A percentile compares a stretch with the other conserved stretches of the same genome.
Conservation (phyloP, 2,329 filamentous ascomycete genomes). For the Camillea tinctor region DNA sequence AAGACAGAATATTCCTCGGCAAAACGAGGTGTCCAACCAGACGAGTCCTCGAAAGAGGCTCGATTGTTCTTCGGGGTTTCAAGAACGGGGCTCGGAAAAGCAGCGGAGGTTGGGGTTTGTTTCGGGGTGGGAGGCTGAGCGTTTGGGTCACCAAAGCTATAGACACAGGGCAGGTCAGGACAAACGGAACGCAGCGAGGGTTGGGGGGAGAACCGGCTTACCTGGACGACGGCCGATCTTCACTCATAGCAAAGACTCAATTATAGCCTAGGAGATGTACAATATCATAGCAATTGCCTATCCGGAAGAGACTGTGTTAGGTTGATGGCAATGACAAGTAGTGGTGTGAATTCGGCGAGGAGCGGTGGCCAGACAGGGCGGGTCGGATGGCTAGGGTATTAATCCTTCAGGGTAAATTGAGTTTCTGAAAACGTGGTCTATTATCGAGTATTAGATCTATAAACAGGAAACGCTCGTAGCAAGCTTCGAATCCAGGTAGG, state of each 20-base stretch:
- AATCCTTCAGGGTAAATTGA: slow-evolving; percentile 2
- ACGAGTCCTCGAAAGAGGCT: slow-evolving; percentile 47
- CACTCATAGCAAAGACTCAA: slow-evolving; percentile 58
- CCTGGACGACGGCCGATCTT: slow-evolving; percentile 57
- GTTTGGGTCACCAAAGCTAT: slow-evolving; percentile 63
- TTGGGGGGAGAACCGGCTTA: slow-evolving; percentile 29
- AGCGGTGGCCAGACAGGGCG: slow-evolving; percentile 1
- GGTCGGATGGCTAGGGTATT: slow-evolving; percentile 4
- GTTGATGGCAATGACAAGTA: slow-evolving; percentile 3
- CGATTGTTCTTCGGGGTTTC: slow-evolving; percentile 54
- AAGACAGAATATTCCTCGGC: slow-evolving; percentile 66
- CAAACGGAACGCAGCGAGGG: slow-evolving; percentile 5
- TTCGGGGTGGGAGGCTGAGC: slow-evolving; percentile 59
- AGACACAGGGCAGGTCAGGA: slow-evolving; percentile 17
- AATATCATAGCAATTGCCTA: slow-evolving; percentile 8
- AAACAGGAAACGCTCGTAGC: slow-evolving; percentile 3
- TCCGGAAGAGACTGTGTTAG: slow-evolving; percentile 1
- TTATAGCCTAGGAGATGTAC: background rate
- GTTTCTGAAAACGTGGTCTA: slow-evolving; percentile 11
- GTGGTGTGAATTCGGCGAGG: slow-evolving; percentile 8
- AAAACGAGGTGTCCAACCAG: slow-evolving; percentile 60
- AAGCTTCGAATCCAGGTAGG: background rate
- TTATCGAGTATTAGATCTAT: slow-evolving; percentile 20
- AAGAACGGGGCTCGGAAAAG: slow-evolving; percentile 55
- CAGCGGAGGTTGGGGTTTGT: slow-evolving; percentile 54